Conservation (phyloP, 371 early-diverging fungal species). For the Mucor irregularis region DNA sequence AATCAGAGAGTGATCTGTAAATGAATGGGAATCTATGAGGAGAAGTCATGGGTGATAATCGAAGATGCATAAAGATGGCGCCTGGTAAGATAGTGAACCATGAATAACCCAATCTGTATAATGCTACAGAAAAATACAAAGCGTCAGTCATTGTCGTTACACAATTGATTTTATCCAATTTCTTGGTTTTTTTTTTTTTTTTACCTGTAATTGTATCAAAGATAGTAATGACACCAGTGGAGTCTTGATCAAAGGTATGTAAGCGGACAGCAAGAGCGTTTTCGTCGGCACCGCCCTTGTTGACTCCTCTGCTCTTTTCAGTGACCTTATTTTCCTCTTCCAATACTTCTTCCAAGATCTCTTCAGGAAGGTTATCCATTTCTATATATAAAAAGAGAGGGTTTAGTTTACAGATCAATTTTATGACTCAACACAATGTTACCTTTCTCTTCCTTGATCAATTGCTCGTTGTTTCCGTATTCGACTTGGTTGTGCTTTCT, state of each 20-base stretch:
- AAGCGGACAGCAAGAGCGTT: conserved; percentile 16
- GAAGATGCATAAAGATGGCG: conserved; percentile 40
- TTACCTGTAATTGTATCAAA: conserved; percentile 30
- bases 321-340: background rate
- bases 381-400: background rate
- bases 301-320: conserved; percentile 1
- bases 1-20: conserved; percentile 39
- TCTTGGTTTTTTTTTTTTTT: background rate
- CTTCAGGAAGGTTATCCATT: background rate
- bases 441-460: conserved; percentile 25
- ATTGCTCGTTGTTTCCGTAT: conserved; percentile 21
- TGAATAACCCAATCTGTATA: conserved; percentile 41
- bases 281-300: background rate
- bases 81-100: conserved; percentile 39
- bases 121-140: conserved; percentile 11
- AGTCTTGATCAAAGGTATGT: conserved; percentile 26
- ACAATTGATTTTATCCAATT: background rate
- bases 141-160: background rate
- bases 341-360: conserved; percentile 8
- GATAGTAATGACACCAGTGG: conserved; percentile 33
- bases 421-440: no score
- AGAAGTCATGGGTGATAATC: conserved; percentile 43
- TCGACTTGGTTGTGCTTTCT: conserved; percentile 23
- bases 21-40: conserved; percentile 46
- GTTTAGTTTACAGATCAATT: no score